Base-by-base conservation (phyloP, 257 asterid species). In the Linaria vulgaris region DNA sequence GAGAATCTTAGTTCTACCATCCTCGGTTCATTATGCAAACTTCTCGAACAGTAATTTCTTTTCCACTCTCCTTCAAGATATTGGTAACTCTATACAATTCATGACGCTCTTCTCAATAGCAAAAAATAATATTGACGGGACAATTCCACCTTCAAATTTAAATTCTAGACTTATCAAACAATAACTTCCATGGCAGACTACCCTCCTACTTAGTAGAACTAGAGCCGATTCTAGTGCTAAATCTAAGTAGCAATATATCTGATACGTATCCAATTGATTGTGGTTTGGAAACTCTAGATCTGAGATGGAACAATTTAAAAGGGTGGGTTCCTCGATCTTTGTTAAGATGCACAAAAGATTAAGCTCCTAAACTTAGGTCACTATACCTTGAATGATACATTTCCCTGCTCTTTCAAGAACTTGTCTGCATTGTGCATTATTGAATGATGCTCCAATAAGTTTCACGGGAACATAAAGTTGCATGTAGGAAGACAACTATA, bases 141-240 rank as follows among this genome's bases (percentile, higher is more conserved):
- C 4, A 0, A 74, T 86, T 45, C 88, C 95, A 3, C 15, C 68
- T 15, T 30, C n/a, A 24, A 0, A 74, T 89, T 21, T 60, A 63
- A 61, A 65, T 78, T 5, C 84, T 90, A 1, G 86, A 84, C 69
- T 67, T 87, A 57, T 85, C 91, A 0, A 69, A 79, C 59, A 85
- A 87, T 69, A 70, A 58, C 53, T 64, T 81, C 53, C 67, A 44
- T 9, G 83, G 83, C 9, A 37, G 17, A 13, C 72, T 87, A 60
- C 92, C 90, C 5, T 34, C 82, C 4, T 85, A 94, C 47, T 57
- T 87, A 9, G 11, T 62, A n/a, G n/a, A n/a, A n/a, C n/a, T n/a
- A 1, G 58, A 51, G 12, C 72, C 39, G 9, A 19, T 61, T 9
- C 77, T 77, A 14, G 57, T 75, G 12, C 34, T 86, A 67, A 83